Base-by-base conservation (phyloP, 768 basidiomycete genomes). In the Russula lepida region DNA sequence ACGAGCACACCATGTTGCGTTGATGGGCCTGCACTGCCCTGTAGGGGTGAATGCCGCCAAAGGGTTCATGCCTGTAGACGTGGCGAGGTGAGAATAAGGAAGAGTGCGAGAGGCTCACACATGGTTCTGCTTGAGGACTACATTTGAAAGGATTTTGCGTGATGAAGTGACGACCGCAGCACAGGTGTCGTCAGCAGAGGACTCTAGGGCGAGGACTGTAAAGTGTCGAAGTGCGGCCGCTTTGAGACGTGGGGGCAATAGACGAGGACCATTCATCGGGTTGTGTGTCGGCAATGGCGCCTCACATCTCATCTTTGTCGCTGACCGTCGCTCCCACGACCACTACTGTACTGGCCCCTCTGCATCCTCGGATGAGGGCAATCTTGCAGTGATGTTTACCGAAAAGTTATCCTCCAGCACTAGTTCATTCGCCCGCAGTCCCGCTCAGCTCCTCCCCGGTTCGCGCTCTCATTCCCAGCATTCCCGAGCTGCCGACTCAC, bases 151-250 rank as follows among this genome's bases (percentile, higher is more conserved):
- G 43, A 98, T 78, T 69, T 77, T 68, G 21, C 83, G 80, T 8
- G 81, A 75, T 1, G 86, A 88, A 21, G 82, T 81, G 37, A 99
- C 88, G 53, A 98, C 78, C 0, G 95, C 88, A 17, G 86, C 92
- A 67, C 93, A 95, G 1, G 93, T 90, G 69, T 98, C 97, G 71
- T 99, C 95, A 15, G 93, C 92, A 13, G 92, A 94, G 1, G 87
- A 86, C 72, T 97, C 94, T 39, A 95, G 68, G 8, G 83, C 88
- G 8, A 91, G 79, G 15, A 90, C 84, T 1, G 82, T 88, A 68
- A 89, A 84, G 2, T 7, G 44, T 48, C 44, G 35, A 43, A 25
- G 25, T 27, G 25, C 5, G 4, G 52, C 19, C 1, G 19, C 5
- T 27, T 39, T 27, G 8, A n/a, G 19, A 8, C 4, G 17, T 0